Percentiles rank a stretch among this genome's conserved stretches.
phyloP scores from a whole-genome alignment of 768 basidiomycete genomes.

The Dioszegia crocea region DNA sequence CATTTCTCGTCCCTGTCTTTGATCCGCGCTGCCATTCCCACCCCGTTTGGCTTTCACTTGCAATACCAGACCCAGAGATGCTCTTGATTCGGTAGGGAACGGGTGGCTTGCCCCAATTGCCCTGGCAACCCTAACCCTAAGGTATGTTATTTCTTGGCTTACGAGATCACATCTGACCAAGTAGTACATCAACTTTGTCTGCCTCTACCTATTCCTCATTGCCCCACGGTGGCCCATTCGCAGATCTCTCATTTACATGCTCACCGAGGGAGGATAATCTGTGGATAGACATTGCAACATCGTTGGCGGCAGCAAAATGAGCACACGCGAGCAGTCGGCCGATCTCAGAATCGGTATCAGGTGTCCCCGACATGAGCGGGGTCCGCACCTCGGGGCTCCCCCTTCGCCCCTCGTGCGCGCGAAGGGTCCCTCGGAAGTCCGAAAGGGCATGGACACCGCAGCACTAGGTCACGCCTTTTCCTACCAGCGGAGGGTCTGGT shows the following conservation, averaged over 20 bases:
- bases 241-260: not conserved
- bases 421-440: conserved; percentile 8
- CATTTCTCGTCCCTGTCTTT: not conserved
- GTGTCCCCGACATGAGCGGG: conserved; percentile 6
- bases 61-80: conserved; percentile 8
- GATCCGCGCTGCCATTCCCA: not conserved
- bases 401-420: conserved; percentile 4
- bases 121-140: conserved; percentile 11
- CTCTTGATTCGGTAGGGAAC: not conserved
- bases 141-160: not conserved
- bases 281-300: not conserved
- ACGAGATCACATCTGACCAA: not conserved
- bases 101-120: conserved; percentile 5
- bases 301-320: not conserved
- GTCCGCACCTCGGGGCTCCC: conserved; percentile 10
- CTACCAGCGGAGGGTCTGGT: conserved; percentile 8
- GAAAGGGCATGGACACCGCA: conserved; percentile 5
- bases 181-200: conserved; percentile 1
- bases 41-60: conserved; percentile 2
- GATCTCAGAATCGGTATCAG: not conserved
- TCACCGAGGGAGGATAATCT: not conserved
- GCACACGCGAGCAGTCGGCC: not conserved
- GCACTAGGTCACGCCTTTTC: not conserved
- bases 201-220: conserved; percentile 1
- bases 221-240: not conserved